These are phyloP conservation scores for Arctium lappa DNA, from an alignment of 129 eudicot genomes.

Conservation along the genomic window DNA sequence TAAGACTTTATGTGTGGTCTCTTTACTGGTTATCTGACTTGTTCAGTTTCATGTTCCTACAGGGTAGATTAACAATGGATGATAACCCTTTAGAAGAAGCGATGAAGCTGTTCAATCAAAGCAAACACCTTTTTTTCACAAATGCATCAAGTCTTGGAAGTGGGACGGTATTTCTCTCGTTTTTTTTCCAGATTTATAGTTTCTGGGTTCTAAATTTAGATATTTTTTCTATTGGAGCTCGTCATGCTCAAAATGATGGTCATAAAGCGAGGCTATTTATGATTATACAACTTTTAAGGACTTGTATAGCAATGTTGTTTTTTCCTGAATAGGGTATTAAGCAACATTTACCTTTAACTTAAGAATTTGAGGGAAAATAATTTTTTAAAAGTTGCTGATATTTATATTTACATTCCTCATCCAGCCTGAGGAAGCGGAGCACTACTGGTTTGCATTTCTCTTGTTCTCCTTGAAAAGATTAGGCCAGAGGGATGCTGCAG, in stretches of 20 bases:
- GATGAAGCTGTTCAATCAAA: conserved; percentile 50
- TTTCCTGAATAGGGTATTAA: not conserved
- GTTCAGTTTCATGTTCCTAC: conserved; percentile 10
- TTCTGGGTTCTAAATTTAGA: too few relatives aligned
- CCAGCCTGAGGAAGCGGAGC: conserved; percentile 85
- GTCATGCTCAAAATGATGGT: not conserved
- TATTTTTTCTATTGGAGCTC: not conserved
- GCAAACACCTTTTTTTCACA: conserved; percentile 59
- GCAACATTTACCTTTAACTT: not conserved
- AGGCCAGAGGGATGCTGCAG: conserved; percentile 27
- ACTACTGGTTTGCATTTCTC: conserved; percentile 79
- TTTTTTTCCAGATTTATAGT: not conserved
- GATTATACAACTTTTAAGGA: not conserved
- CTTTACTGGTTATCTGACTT: not conserved
- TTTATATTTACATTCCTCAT: not conserved
- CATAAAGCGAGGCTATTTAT: not conserved
- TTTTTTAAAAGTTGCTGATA: not conserved
- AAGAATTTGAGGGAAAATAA: not conserved
- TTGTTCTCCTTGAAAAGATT: conserved; percentile 61
- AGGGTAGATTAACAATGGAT: conserved; percentile 57
- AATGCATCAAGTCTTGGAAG: conserved; percentile 55
- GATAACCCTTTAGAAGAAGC: conserved; percentile 49
- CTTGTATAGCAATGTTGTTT: conserved; percentile 1
- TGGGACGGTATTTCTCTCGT: conserved; percentile 46
- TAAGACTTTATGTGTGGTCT: not conserved